Conservation (phyloP, 306 rosid genomes). For the Mucuna pruriens region DNA sequence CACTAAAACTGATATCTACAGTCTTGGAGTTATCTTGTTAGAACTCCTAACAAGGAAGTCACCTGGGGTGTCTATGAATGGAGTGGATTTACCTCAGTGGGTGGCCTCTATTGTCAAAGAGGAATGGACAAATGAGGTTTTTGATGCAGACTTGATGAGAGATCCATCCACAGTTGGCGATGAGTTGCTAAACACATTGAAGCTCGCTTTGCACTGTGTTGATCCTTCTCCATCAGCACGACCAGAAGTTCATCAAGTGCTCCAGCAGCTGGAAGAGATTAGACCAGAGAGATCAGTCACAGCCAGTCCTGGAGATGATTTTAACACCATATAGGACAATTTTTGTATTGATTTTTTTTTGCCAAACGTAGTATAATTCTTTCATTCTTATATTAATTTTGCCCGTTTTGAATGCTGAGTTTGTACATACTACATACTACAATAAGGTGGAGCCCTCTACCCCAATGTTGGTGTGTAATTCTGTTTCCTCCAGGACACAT, state of each 20-base stretch:
- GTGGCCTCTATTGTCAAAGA: slow-evolving; percentile 83
- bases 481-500: neutral
- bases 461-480: neutral
- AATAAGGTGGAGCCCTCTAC: slow-evolving; percentile 1
- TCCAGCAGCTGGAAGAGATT: slow-evolving; percentile 73
- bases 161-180: slow-evolving; percentile 61
- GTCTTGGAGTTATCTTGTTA: slow-evolving; percentile 79
- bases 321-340: neutral
- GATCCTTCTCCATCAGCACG: slow-evolving; percentile 88
- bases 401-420: slow-evolving; percentile 30
- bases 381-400: slow-evolving; percentile 64
- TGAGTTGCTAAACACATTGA: slow-evolving; percentile 73
- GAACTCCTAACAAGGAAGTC: slow-evolving; percentile 81
- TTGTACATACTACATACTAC: slow-evolving; percentile 39
- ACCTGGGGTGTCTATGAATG: slow-evolving; percentile 71
- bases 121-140: slow-evolving; percentile 86
- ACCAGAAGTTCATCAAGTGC: slow-evolving; percentile 69
- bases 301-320: slow-evolving; percentile 49
- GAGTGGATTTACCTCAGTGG: slow-evolving; percentile 78
- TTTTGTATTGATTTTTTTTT: neutral
- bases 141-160: slow-evolving; percentile 77
- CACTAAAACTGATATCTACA: slow-evolving; percentile 68
- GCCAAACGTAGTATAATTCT: slow-evolving; percentile 43
- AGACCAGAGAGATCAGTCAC: slow-evolving; percentile 52
- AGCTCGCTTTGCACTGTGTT: slow-evolving; percentile 83